A percentile compares a stretch with the other conserved stretches of the same genome.
Evolutionary conservation across 106 monocot genomes (phyloP).

Genomic region (Triglochin maritima): DNA sequence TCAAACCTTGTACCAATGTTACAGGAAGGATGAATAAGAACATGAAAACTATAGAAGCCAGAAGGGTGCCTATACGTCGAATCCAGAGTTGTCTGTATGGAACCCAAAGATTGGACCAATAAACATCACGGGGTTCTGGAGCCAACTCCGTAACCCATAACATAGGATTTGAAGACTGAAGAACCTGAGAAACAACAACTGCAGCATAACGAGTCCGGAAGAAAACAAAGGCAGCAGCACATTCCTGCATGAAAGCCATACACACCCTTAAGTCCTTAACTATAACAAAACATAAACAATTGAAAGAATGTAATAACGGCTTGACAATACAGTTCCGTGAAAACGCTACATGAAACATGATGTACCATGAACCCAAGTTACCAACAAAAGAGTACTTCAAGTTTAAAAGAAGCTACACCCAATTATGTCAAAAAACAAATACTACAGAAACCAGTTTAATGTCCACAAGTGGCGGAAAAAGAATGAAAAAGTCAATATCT

Average conservation of each 20-base stretch:
- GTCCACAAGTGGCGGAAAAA: not conserved
- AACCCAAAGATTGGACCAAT: constrained; percentile 97
- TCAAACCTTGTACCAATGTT: constrained; percentile 79
- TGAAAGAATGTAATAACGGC: not conserved
- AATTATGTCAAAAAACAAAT: not conserved
- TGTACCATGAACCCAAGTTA: not conserved
- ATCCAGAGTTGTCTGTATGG: constrained; percentile 83
- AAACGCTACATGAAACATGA: not conserved
- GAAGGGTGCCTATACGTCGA: constrained; percentile 63
- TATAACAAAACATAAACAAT: not conserved
- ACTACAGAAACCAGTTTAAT: not conserved
- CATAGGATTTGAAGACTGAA: constrained; percentile 95
- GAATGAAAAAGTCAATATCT: not conserved
- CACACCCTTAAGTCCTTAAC: not conserved
- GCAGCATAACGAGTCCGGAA: constrained; percentile 88
- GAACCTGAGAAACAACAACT: constrained; percentile 55
- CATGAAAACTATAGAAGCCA: constrained; percentile 65
- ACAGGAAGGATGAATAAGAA: constrained; percentile 76
- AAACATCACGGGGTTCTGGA: constrained; percentile 83
- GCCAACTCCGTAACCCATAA: constrained; percentile 75
- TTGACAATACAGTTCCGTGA: not conserved
- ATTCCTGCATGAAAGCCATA: constrained; percentile 41
- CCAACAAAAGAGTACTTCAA: not conserved
- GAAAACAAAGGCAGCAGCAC: constrained; percentile 82
- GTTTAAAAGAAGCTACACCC: not conserved